Base-by-base conservation (phyloP, 2,329 filamentous ascomycete species). In the Stachybotrys elegans region DNA sequence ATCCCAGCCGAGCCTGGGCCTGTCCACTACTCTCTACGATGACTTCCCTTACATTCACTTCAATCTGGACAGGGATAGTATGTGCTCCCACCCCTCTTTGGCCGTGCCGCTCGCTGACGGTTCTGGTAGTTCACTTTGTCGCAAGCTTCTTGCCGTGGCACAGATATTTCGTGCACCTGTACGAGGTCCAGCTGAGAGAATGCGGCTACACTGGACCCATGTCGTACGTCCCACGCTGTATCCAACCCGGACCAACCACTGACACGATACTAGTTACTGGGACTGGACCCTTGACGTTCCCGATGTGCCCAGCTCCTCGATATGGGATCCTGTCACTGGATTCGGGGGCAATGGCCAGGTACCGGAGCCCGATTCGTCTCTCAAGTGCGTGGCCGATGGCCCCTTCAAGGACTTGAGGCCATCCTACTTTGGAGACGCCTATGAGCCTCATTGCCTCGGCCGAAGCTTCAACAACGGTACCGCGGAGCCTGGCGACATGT, bases 231-330 rank as follows among this genome's bases (percentile, higher is more conserved):
- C 19, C 19, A 4, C 31, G 31, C n/a, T n/a, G 29, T 22, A 22
- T 12, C 22, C 21, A 14, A 7, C 20, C 12, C 21, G 9, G 14
- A 4, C 14, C 7, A 22, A 7, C 8, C 13, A 7, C 36, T 22
- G 11, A 22, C 6, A 21, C 6, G n/a, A 6, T 37, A 9, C n/a
- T 16, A 40, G 38, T 16, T 40, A 17, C 23, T 40, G 38, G 45
- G 45, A 47, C 41, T 52, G 50, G 50, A 45, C 40, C 13, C 46
- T 51, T 3, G 50, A 52, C 42, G 51, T 48, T 48, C 45, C 47
- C 29, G 27, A 52, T 19, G 41, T 48, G 5, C 40, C 46, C 17
- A 43, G 34, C 19, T 52, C 50, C 14, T 46, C 50, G 3, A 48
- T 52, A 12, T 52, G 45, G 32, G 43, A 46, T 42, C 40, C 38